phyloP scores from a whole-genome alignment of 1,284 basidiomycete species.

The Cryptococcus sp. region DNA sequence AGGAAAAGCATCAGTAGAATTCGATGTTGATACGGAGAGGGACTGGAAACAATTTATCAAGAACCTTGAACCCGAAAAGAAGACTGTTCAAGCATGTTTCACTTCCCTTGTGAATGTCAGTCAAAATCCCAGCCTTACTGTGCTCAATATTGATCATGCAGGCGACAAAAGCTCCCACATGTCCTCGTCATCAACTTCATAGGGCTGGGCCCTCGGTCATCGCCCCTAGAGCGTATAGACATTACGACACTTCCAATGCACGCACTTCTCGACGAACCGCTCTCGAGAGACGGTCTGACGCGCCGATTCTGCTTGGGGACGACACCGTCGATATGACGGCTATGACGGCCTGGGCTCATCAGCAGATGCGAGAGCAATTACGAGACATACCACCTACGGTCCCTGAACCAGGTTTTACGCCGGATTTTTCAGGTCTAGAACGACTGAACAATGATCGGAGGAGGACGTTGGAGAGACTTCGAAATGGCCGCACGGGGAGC shows the following conservation, averaged over 20 bases:
- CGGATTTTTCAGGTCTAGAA: no score
- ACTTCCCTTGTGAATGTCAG: slow-evolving; percentile 11
- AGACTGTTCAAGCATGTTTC: slow-evolving; percentile 14
- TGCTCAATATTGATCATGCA: no score
- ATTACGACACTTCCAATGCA: not conserved
- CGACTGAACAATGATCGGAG: no score
- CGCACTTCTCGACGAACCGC: not conserved
- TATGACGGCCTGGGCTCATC: no score
- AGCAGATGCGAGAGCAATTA: no score
- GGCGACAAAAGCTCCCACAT: not conserved
- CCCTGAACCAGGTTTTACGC: no score
- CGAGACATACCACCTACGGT: no score
- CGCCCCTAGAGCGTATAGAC: not conserved
- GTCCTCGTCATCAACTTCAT: not conserved
- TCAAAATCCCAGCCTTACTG: not conserved
- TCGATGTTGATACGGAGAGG: slow-evolving; percentile 3
- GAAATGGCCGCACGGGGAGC: no score
- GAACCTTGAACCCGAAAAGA: slow-evolving; percentile 11
- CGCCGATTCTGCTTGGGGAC: no score
- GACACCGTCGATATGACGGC: no score
- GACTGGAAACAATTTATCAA: slow-evolving; percentile 13
- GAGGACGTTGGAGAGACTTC: no score
- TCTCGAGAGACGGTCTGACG: not conserved
- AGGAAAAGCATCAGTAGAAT: not conserved
- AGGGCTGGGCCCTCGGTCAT: not conserved